Evolutionary conservation across 768 basidiomycete genomes (phyloP), one percentile per base, ranked within the genome.

Genomic region (Podaxis carcinomalis): DNA sequence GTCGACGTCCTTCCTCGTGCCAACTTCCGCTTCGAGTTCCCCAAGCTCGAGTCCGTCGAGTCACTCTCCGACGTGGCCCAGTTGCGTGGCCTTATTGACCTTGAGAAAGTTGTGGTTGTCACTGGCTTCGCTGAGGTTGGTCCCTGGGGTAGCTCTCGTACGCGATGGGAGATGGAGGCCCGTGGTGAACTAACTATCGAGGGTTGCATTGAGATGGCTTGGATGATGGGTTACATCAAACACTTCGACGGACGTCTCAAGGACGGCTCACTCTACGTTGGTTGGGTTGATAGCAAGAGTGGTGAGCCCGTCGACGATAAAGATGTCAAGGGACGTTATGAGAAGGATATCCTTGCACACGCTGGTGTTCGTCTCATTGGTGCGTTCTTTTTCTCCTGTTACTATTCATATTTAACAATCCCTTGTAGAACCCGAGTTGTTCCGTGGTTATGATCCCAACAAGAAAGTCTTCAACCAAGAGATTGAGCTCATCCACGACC

Each of bases 101-200:
- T 98, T 23, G 97, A 99, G 65, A 95, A 96, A 76, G 95, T 98
- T 61, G 78, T 94, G 62, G 97, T 99, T 60, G 81, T 98, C 69
- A 96, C 97, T 47, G 97, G 97, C 63, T 98, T 93, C 72, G 96
- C 91, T 35, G 97, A 99, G 73, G 93, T 98, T 54, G 91, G 97
- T 1, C 97, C 97, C 11, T 99, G 96, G 95, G 97, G 97, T 65
- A 95, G 93, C 70, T 91, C 96, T 14, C 87, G 97, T 62, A 99
- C 97, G 2, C 87, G 97, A 62, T 99, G 97, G 97, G 97, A 99
- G 78, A 98, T 99, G 95, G 97, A 99, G 72, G 95, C 95, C 50
- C 83, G 87, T 50, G 96, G 97, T n/a, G 88, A 96, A 69, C 90
- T 98, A 74, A 95, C 95, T 1, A 95, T 98, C 67, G 90, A 97